Percentiles rank a stretch among this genome's conserved stretches.
phyloP scores from a whole-genome alignment of 2,329 filamentous ascomycete species.

The Periconia digitata region DNA sequence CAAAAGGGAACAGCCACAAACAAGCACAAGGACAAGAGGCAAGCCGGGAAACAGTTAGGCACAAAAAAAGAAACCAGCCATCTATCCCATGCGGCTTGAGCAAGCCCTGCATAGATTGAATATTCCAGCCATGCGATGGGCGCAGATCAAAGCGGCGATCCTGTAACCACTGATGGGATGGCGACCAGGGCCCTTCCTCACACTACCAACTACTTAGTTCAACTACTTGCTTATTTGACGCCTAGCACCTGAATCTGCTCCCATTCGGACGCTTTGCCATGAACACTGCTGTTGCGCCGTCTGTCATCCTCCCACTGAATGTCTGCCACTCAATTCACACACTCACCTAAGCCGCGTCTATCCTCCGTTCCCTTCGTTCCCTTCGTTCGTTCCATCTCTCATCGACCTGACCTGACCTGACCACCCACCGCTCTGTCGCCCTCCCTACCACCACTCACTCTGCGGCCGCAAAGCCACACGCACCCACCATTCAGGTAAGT shows the following conservation, averaged over 20 bases:
- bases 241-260: too few species aligned
- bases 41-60: not conserved
- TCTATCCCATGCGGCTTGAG: not conserved
- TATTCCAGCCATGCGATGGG: not conserved
- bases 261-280: too few species aligned
- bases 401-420: too few species aligned
- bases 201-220: not conserved
- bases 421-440: constrained; percentile 10
- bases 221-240: too few species aligned
- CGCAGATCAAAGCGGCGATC: constrained; percentile 43
- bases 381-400: too few species aligned
- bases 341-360: not conserved
- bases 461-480: constrained; percentile 40
- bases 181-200: constrained; percentile 24
- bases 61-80: not conserved
- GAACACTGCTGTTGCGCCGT: not conserved
- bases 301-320: too few species aligned
- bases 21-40: not conserved
- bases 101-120: not conserved
- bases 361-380: too few species aligned
- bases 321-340: not conserved
- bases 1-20: not conserved
- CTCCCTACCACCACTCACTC: constrained; percentile 28
- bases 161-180: constrained; percentile 43
- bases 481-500: constrained; percentile 32